phyloP scores from a whole-genome alignment of 2,329 filamentous ascomycete species.

The Cladosporium austrohemisphaericum region DNA sequence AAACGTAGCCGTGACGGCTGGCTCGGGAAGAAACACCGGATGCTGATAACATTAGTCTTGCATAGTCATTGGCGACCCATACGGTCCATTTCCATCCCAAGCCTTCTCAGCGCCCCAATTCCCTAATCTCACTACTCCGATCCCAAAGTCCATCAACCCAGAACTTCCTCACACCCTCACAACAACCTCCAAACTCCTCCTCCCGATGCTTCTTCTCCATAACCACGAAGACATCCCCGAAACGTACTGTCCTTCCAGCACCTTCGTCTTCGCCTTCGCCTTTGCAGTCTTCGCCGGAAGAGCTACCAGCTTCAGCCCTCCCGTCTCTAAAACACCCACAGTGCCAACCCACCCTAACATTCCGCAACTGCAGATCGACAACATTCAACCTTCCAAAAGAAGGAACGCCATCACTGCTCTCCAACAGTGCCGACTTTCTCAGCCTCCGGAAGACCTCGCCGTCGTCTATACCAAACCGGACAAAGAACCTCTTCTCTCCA shows the following conservation, averaged over 20 bases:
- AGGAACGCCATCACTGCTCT: too few relatives aligned
- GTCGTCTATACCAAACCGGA: background rate
- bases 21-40: too few relatives aligned
- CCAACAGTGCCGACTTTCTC: background rate
- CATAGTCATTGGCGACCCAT: background rate
- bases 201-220: background rate
- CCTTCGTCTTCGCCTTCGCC: too few relatives aligned
- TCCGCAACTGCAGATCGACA: background rate
- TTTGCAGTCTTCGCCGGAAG: background rate
- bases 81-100: background rate
- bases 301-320: background rate
- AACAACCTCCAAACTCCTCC: background rate
- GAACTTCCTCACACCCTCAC: slow-evolving; percentile 2
- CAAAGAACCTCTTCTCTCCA: slow-evolving; percentile 4
- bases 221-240: background rate
- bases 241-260: background rate
- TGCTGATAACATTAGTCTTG: background rate
- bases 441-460: background rate
- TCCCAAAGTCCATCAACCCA: slow-evolving; percentile 7
- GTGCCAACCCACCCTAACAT: slow-evolving; percentile 8
- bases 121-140: background rate
- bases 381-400: background rate
- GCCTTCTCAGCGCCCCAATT: background rate
- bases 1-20: too few relatives aligned
- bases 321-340: slow-evolving; percentile 1